Conservation (phyloP, 805 yeast species). For the Torulaspora microellipsoides region DNA sequence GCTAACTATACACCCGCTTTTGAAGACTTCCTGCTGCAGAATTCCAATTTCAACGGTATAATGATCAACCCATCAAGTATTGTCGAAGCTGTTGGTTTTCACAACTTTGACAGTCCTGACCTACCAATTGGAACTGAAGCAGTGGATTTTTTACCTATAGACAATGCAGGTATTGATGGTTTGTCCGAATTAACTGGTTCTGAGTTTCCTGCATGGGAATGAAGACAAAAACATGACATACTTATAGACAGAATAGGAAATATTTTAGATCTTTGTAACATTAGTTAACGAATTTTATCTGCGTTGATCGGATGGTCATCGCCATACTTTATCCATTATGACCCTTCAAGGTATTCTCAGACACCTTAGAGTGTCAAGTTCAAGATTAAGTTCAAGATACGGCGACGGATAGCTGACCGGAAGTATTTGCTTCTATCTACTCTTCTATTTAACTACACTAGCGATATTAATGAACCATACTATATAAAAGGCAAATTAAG, state of each 20-base stretch:
- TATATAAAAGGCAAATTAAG: no score
- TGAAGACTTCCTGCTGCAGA: conserved; percentile 34
- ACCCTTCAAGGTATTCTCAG: no score
- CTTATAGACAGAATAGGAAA: background rate
- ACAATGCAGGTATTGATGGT: conserved; percentile 29
- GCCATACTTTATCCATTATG: no score
- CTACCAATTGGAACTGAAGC: conserved; percentile 17
- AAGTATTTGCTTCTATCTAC: no score
- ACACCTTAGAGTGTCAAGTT: no score
- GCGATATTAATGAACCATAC: no score
- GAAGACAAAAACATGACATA: background rate
- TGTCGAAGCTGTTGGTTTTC: conserved; percentile 32
- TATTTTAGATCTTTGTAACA: background rate
- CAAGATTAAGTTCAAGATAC: no score
- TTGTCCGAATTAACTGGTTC: conserved; percentile 22
- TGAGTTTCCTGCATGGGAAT: conserved; percentile 32
- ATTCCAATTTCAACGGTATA: conserved; percentile 30
- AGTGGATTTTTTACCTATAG: conserved; percentile 27
- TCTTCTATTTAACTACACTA: no score
- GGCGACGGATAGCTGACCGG: no score
- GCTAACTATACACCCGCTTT: conserved; percentile 30
- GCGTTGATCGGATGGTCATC: no score
- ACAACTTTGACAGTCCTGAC: conserved; percentile 16
- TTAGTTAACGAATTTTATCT: background rate
- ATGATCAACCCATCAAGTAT: conserved; percentile 31